Percentiles rank a stretch among this genome's conserved stretches.
phyloP scores from a whole-genome alignment of 768 basidiomycete genomes.

The Sarcodon aspratus region DNA sequence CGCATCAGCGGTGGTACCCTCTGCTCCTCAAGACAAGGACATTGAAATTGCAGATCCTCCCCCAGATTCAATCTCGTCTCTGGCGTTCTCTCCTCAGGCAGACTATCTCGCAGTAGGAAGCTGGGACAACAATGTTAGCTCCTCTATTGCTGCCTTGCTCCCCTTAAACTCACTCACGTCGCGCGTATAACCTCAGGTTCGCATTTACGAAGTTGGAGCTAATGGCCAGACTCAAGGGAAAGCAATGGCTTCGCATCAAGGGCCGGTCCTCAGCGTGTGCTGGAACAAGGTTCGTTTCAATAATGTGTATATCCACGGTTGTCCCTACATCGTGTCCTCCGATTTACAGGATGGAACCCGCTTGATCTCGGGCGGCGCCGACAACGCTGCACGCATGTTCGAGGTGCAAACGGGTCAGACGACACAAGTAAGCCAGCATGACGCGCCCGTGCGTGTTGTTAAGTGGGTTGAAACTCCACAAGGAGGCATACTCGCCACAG shows the following conservation, averaged over 20 bases:
- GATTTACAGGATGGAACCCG: slow-evolving; percentile 71
- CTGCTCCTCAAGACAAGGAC: slow-evolving; percentile 52
- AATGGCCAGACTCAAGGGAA: slow-evolving; percentile 78
- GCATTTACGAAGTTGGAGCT: slow-evolving; percentile 82
- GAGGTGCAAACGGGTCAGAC: slow-evolving; percentile 78
- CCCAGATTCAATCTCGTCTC: slow-evolving; percentile 74
- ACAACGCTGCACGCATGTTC: slow-evolving; percentile 92
- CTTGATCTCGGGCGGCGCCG: slow-evolving; percentile 85
- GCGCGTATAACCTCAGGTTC: slow-evolving; percentile 42
- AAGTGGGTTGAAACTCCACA: slow-evolving; percentile 71
- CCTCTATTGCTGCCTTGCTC: background rate
- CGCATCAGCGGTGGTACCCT: slow-evolving; percentile 20
- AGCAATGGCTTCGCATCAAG: slow-evolving; percentile 86
- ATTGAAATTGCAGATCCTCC: slow-evolving; percentile 76
- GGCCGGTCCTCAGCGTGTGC: slow-evolving; percentile 76
- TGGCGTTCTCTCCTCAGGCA: slow-evolving; percentile 76
- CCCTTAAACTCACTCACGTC: background rate
- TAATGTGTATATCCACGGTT: background rate
- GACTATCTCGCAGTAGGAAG: slow-evolving; percentile 88
- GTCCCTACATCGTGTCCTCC: background rate
- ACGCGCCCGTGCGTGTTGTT: slow-evolving; percentile 77
- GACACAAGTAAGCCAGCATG: slow-evolving; percentile 81
- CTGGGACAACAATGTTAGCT: slow-evolving; percentile 85
- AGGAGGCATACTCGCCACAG: slow-evolving; percentile 76
- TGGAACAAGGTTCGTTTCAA: slow-evolving; percentile 78